Base-by-base conservation (phyloP, 1,139 yeast genomes). In the Taphrina betulina region DNA sequence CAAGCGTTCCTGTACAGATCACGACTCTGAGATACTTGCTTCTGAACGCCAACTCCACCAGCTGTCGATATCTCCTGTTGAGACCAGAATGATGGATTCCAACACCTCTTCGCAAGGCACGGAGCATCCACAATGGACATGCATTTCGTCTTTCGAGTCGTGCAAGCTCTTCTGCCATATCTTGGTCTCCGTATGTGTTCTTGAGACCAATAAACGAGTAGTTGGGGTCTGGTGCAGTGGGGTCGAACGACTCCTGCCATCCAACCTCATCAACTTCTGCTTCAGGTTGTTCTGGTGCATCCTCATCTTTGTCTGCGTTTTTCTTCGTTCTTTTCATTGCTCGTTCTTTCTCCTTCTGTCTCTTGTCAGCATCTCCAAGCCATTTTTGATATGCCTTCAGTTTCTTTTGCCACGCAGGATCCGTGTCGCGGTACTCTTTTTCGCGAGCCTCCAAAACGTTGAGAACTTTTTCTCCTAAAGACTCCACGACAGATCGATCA, bases 31-130 rank as follows among this genome's bases (percentile, higher is more conserved):
- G 42, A 16, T 51, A 52, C 37, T 55, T 55, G 41, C 57, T 52
- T 12, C 58, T 41, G 57, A 56, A 56, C 5, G 53, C 46, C 17
- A 56, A 41, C 31, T 56, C 58, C 8, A 56, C 58, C 16, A 56
- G 35, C 40, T 56, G 56, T 14, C 58, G 58, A 48, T 56, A 56
- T 5, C 58, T 34, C 37, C 58, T 24, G 29, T 50, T 56, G 16
- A 56, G 51, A 17, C 58, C 58, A 14, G 58, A 50, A 20, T 56
- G 58, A 36, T 56, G 58, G 2, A 50, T 38, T 26, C 53, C 58
- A 8, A 56, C 53, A 19, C 58, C 58, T 23, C 58, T 44, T n/a
- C 53, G 51, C 34, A 56, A 31, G 17, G 53, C 58, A 19, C 48
- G 51, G 7, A 56, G 37, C 36, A 37, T 44, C 58, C 58, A 56